Evolutionary conservation across 2,329 filamentous ascomycete species (phyloP), one percentile per base, ranked within the genome.

Genomic region (Chaetothyriales sp.): DNA sequence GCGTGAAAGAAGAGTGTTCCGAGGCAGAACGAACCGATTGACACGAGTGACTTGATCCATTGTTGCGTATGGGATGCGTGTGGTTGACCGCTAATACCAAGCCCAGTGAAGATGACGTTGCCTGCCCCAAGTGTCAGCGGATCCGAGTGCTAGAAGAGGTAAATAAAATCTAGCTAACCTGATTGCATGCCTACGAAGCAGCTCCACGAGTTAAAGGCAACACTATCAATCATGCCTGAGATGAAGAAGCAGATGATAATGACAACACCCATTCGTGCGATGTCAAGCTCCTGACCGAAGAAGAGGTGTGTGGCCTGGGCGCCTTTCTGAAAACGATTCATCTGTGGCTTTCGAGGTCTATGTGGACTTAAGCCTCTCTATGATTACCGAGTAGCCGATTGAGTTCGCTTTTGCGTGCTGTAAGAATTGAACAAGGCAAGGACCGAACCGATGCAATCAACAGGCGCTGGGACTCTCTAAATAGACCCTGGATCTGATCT

Each of bases 101-200:
- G 63, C 10, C 67, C 70, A 15, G 71, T 63, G 56, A 71, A 72
- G 47, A 72, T 62, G 5, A 67, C 67, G 56, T 72, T 72, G 37
- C 70, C 70, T 72, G 51, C 10, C n/a, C 25, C 29, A 47, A 19
- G 15, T 37, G 44, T 13, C n/a, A 28, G 15, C 10, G 10, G 13
- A 46, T 44, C 45, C 18, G 43, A 44, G 13, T 29, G 46, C 25
- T 22, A 25, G n/a, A 19, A 43, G 19, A 51, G 45, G 18, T 37
- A 50, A n/a, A 43, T 22, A 22, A 19, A 15, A 29, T 15, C 29
- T 15, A 18, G 55, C 62, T 25, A 66, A 71, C 70, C 70, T 2
- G 70, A 72, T 55, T 73, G 70, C 70, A 73, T 73, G 49, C 68
- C 68, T 43, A 72, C 61, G 61, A 73, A 73, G 54, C 70, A 72